Evolutionary conservation across 345 rosid species (phyloP), one percentile per base, ranked within the genome.

Genomic region (Gossypium australe): DNA sequence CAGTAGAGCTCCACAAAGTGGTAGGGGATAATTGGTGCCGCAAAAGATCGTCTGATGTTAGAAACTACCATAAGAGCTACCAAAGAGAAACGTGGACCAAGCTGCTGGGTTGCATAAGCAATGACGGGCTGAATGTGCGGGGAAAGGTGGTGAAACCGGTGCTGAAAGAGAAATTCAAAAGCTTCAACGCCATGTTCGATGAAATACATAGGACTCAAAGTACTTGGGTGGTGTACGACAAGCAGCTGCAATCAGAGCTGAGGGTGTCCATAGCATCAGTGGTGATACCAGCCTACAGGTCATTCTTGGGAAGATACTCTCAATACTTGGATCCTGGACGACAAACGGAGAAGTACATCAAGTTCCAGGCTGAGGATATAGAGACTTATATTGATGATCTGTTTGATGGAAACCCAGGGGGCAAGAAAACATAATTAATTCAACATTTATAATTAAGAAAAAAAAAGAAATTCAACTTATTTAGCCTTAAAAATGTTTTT

Each of bases 241-340:
- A 90, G 84, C 97, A 92, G 84, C 86, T 94, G 24, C 98, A 94
- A 70, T 89, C 93, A 2, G 98, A 94, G 87, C 91, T 94, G 5
- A 80, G 98, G 80, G 91, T 92, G 12, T 92, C 97, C 0, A 87
- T 94, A 80, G 77, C 92, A 0, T 89, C 95, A 0, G 86, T 94
- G 44, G 83, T 94, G 56, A 89, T 84, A 56, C 97, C 97, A 2
- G 98, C 98, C 0, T 94, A 94, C 73, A 73, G 97, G 64, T 86
- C 94, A 6, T 92, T 92, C 71, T 34, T 89, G 77, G 98, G 92
- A 4, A 84, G 97, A 83, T 91, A 89, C 67, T 75, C 89, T 0
- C 93, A 87, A 84, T 79, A 84, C 47, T 81, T 94, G 58, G 89
- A 87, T 69, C 88, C 94, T 0, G 98, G 97, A 67, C 87, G 97